Percentiles rank a stretch among this genome's conserved stretches.
Conservation (phyloP, 169 alveolate species). For the Theileria parva region DNA sequence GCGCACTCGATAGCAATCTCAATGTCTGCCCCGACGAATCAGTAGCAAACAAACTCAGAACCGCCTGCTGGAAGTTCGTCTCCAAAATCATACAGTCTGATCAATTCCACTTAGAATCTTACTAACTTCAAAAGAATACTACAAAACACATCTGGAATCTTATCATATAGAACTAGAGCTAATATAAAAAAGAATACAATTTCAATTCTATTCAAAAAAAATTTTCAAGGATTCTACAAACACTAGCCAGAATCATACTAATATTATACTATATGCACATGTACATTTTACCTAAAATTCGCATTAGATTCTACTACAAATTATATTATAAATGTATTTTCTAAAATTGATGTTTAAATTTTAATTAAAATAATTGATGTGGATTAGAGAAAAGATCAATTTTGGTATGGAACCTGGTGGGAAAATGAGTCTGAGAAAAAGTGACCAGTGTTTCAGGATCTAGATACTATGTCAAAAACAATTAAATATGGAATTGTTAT, state of each 20-base stretch:
- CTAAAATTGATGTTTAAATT: too few relatives aligned
- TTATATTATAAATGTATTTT: too few relatives aligned
- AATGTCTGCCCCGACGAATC: conserved; percentile 44
- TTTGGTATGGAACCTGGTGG: background rate
- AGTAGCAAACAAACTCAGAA: conserved; percentile 45
- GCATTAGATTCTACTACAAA: too few relatives aligned
- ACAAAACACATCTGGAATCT: background rate
- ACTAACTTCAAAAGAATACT: background rate
- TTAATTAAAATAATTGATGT: too few relatives aligned
- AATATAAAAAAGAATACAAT: background rate
- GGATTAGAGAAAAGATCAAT: too few relatives aligned
- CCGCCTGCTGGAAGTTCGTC: conserved; percentile 68
- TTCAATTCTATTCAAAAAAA: background rate
- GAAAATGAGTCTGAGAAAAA: background rate
- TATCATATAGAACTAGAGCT: too few relatives aligned
- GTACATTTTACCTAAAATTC: too few relatives aligned
- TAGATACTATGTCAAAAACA: background rate
- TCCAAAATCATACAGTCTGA: conserved; percentile 44
- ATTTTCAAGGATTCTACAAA: background rate
- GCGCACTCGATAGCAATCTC: conserved; percentile 22
- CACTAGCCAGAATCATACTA: background rate
- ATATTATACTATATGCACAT: background rate
- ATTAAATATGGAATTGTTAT: conserved; percentile 41
- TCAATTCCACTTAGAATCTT: conserved; percentile 3
- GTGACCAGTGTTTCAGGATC: background rate